phyloP scores from a whole-genome alignment of 768 basidiomycete species.

The Rhodotorula babjevae region DNA sequence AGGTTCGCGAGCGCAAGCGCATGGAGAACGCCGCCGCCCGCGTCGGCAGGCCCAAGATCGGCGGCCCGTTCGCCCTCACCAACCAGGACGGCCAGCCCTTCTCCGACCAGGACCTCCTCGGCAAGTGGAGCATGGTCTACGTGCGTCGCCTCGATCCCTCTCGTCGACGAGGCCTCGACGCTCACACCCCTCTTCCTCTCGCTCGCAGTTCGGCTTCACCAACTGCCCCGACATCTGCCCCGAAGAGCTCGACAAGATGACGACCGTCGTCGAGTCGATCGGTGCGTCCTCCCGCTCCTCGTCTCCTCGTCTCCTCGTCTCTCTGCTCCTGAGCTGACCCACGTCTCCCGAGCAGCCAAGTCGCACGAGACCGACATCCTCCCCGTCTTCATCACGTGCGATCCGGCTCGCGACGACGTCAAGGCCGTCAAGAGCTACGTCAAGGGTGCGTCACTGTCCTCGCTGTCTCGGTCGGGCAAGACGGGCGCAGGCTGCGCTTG shows the following conservation, averaged over 20 bases:
- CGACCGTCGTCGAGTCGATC: slow-evolving; percentile 64
- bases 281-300: slow-evolving; percentile 53
- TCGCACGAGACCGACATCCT: slow-evolving; percentile 62
- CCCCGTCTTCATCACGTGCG: slow-evolving; percentile 92
- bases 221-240: slow-evolving; percentile 99
- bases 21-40: slow-evolving; percentile 67
- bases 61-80: slow-evolving; percentile 78
- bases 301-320: not conserved
- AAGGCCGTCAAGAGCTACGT: slow-evolving; percentile 52
- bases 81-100: slow-evolving; percentile 65
- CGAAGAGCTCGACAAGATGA: slow-evolving; percentile 93
- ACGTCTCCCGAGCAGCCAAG: slow-evolving; percentile 55
- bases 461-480: too few species aligned
- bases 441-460: slow-evolving; percentile 41
- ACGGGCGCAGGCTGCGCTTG: not conserved
- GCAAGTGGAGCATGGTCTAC: slow-evolving; percentile 70
- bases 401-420: slow-evolving; percentile 82
- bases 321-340: not conserved
- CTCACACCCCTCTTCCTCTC: not conserved
- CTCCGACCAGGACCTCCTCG: slow-evolving; percentile 75
- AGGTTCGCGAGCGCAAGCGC: slow-evolving; percentile 69
- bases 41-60: slow-evolving; percentile 79
- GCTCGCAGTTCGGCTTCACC: slow-evolving; percentile 84
- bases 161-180: too few species aligned
- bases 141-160: slow-evolving; percentile 16